Percentiles rank a stretch among this genome's conserved stretches.
Evolutionary conservation across 2,329 filamentous ascomycete species (phyloP).

Genomic region (Penicillium janthinellum): DNA sequence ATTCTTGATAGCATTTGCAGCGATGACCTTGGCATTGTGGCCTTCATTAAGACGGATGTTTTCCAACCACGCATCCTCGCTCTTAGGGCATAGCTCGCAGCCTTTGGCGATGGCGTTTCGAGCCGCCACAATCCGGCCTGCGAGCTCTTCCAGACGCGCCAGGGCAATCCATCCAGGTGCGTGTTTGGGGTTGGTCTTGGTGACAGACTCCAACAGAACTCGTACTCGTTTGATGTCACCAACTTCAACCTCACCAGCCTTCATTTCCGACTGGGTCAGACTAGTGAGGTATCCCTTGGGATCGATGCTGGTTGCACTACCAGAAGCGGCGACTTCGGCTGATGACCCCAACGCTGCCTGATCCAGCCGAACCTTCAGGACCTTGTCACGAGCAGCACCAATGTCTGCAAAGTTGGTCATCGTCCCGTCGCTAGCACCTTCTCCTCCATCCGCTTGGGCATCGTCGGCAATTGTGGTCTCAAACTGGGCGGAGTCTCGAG

Average conservation of each 20-base stretch:
- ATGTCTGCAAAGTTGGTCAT: constrained; percentile 99
- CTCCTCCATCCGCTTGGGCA: constrained; percentile 51
- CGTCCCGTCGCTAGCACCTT: constrained; percentile 66
- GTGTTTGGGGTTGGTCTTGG: constrained; percentile 94
- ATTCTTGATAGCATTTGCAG: constrained; percentile 86
- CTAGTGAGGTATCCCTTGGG: constrained; percentile 95
- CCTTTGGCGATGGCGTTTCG: constrained; percentile 85
- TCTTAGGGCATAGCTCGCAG: constrained; percentile 88
- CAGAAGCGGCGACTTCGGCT: constrained; percentile 65
- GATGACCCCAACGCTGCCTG: constrained; percentile 76
- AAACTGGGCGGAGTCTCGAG: constrained; percentile 76
- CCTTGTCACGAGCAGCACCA: constrained; percentile 92
- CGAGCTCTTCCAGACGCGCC: constrained; percentile 86
- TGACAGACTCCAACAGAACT: constrained; percentile 90
- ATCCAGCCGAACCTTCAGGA: constrained; percentile 89
- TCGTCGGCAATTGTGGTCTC: constrained; percentile 89
- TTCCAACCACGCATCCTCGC: constrained; percentile 93
- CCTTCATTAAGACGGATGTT: constrained; percentile 91
- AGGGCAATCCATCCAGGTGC: constrained; percentile 95
- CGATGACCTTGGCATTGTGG: constrained; percentile 93
- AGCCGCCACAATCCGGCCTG: constrained; percentile 87
- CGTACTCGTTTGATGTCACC: constrained; percentile 95
- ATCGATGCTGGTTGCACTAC: constrained; percentile 88
- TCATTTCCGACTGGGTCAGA: constrained; percentile 77
- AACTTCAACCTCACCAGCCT: constrained; percentile 78